Evolutionary conservation across 2,329 filamentous ascomycete genomes (phyloP).

Genomic region (Calonectria honghensis): DNA sequence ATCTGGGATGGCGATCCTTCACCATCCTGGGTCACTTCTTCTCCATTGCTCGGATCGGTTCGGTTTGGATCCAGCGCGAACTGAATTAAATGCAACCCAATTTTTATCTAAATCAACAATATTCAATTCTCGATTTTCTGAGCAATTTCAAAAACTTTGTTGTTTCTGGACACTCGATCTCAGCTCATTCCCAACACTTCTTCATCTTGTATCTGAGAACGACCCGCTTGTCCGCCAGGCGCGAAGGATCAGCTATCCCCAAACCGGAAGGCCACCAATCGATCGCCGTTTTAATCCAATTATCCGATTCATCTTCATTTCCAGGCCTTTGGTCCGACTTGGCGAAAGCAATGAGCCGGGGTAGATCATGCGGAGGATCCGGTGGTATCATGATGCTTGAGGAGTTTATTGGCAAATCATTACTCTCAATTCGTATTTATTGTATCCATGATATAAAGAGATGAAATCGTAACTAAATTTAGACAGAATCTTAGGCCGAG

Average conservation of each 20-base stretch:
- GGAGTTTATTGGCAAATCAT: not conserved
- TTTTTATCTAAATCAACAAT: not conserved
- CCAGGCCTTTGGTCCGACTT: not conserved
- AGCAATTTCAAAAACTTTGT: not conserved
- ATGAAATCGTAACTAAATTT: not conserved
- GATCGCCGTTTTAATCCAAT: not conserved
- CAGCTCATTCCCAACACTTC: too few species aligned
- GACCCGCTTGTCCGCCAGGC: not conserved
- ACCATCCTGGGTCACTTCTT: not conserved
- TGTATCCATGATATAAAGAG: not conserved
- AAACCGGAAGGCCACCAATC: slow-evolving; percentile 10
- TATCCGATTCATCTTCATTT: not conserved
- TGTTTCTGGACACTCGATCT: not conserved
- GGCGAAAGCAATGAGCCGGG: not conserved
- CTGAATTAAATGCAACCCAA: not conserved
- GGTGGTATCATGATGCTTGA: not conserved
- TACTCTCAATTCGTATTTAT: not conserved
- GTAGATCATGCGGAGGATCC: slow-evolving; percentile 4
- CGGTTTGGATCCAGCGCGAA: too few species aligned
- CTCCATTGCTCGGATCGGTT: not conserved
- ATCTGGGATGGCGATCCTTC: slow-evolving; percentile 11
- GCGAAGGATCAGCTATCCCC: slow-evolving; percentile 1
- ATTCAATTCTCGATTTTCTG: not conserved
- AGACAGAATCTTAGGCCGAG: not conserved
- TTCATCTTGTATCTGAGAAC: slow-evolving; percentile 8